phyloP scores from a whole-genome alignment of 352 stramenopile genomes.

The Pythium volutum region DNA sequence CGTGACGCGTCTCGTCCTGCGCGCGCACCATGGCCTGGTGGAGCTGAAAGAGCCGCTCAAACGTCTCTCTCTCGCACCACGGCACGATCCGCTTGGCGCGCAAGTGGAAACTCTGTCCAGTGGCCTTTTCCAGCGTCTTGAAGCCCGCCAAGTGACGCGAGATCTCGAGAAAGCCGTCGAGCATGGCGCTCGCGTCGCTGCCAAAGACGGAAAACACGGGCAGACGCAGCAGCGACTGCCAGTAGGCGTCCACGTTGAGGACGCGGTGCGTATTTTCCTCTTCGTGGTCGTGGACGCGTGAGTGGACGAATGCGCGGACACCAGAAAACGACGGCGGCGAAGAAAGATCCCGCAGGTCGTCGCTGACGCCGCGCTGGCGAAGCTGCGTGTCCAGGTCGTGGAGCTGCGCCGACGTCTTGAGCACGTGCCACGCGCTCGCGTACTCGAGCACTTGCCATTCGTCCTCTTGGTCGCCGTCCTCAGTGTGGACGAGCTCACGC shows the following conservation, averaged over 20 bases:
- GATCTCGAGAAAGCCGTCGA: slow-evolving; percentile 71
- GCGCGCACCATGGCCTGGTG: slow-evolving; percentile 38
- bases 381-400: slow-evolving; percentile 52
- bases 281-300: slow-evolving; percentile 23
- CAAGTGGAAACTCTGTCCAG: slow-evolving; percentile 46
- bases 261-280: slow-evolving; percentile 41
- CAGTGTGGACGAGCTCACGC: slow-evolving; percentile 39
- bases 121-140: slow-evolving; percentile 44
- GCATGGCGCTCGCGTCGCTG: slow-evolving; percentile 50
- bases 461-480: slow-evolving; percentile 13
- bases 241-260: slow-evolving; percentile 39
- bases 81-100: slow-evolving; percentile 44
- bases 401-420: slow-evolving; percentile 46
- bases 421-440: slow-evolving; percentile 45
- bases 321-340: slow-evolving; percentile 36
- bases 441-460: slow-evolving; percentile 69
- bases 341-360: slow-evolving; percentile 42
- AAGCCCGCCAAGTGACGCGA: slow-evolving; percentile 46
- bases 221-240: slow-evolving; percentile 48
- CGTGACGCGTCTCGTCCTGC: slow-evolving; percentile 23
- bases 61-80: slow-evolving; percentile 47
- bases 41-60: slow-evolving; percentile 51
- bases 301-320: slow-evolving; percentile 29
- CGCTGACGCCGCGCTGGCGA: slow-evolving; percentile 35
- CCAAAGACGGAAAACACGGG: slow-evolving; percentile 53